Percentiles rank a stretch among this genome's conserved stretches.
Evolutionary conservation across 2,329 filamentous ascomycete species (phyloP).

Genomic region (Aspergillus tubingensis): DNA sequence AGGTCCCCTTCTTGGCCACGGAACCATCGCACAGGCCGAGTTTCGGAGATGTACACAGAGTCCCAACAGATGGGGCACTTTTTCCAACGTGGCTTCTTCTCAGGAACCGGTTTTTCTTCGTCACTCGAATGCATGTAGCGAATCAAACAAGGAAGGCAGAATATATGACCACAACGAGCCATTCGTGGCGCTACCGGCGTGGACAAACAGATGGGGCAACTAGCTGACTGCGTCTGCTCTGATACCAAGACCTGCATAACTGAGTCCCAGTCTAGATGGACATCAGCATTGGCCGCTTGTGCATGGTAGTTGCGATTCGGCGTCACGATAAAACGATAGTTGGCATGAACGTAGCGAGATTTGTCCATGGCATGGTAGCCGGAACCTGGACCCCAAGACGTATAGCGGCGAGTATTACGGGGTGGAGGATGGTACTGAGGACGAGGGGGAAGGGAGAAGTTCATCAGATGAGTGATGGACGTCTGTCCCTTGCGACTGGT

Average conservation of each 20-base stretch:
- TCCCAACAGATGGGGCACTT: slow-evolving; percentile 98
- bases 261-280: slow-evolving; percentile 85
- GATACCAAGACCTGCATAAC: slow-evolving; percentile 92
- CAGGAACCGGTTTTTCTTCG: slow-evolving; percentile 64
- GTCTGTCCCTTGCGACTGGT: slow-evolving; percentile 85
- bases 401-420: slow-evolving; percentile 67
- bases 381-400: slow-evolving; percentile 81
- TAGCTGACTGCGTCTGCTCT: slow-evolving; percentile 80
- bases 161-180: slow-evolving; percentile 96
- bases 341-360: slow-evolving; percentile 88
- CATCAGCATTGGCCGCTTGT: slow-evolving; percentile 82
- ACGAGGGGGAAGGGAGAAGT: slow-evolving; percentile 78
- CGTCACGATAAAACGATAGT: slow-evolving; percentile 94
- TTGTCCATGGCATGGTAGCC: slow-evolving; percentile 91
- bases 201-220: slow-evolving; percentile 92
- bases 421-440: slow-evolving; percentile 60
- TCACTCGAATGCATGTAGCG: slow-evolving; percentile 90
- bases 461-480: slow-evolving; percentile 94
- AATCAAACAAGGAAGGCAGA: slow-evolving; percentile 89
- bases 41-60: slow-evolving; percentile 86
- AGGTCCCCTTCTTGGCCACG: slow-evolving; percentile 80
- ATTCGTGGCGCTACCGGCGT: slow-evolving; percentile 92
- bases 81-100: slow-evolving; percentile 79
- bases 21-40: slow-evolving; percentile 87
- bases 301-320: slow-evolving; percentile 76